These are phyloP conservation scores for Dactylorhiza incarnata DNA, from an alignment of 106 monocot genomes.

Conservation along the genomic window DNA sequence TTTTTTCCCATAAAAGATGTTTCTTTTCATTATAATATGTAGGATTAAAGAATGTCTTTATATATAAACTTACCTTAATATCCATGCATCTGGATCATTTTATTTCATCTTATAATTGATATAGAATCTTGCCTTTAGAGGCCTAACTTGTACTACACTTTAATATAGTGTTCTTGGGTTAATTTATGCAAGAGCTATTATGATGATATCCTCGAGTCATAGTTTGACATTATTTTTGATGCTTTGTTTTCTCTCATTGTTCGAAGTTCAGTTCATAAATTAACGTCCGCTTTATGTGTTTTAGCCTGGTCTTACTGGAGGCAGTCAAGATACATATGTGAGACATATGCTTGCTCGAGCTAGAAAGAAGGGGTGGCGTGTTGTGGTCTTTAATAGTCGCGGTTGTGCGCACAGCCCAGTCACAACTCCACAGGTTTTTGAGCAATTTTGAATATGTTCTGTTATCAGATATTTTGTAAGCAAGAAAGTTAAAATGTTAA, in stretches of 20 bases:
- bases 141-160: neutral
- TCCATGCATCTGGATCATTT: neutral
- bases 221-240: neutral
- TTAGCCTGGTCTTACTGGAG: constrained; percentile 96
- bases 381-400: constrained; percentile 85
- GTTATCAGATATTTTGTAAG: neutral
- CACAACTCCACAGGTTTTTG: constrained; percentile 72
- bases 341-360: constrained; percentile 82
- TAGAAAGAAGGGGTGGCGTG: constrained; percentile 74
- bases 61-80: neutral
- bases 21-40: neutral
- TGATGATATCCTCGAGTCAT: neutral
- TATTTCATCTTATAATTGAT: neutral
- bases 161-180: neutral
- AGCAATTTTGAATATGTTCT: neutral
- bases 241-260: neutral
- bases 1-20: no score
- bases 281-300: constrained; percentile 5
- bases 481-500: neutral
- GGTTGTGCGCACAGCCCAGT: constrained; percentile 86
- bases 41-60: neutral
- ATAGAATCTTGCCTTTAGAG: neutral
- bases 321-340: constrained; percentile 83
- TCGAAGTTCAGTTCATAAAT: neutral
- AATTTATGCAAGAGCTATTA: neutral